Evolutionary conservation across 2,329 filamentous ascomycete genomes (phyloP).

Genomic region (Diaporthe citri): DNA sequence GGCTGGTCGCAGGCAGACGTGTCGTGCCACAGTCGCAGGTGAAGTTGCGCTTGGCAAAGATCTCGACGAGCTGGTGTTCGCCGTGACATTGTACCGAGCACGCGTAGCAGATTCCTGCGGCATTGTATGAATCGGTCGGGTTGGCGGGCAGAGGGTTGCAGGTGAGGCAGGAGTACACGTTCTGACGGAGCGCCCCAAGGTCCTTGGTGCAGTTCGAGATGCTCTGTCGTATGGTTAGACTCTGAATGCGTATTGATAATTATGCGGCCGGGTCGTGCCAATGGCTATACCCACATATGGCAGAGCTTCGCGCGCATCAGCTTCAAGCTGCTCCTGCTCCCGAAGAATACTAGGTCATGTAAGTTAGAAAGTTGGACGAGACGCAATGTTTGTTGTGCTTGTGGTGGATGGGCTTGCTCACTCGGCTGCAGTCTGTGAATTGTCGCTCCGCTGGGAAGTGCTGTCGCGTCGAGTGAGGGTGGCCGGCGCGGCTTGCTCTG

Average conservation of each 20-base stretch:
- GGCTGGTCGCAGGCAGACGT: constrained; percentile 76
- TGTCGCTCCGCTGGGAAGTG: constrained; percentile 71
- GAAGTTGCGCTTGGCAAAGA: constrained; percentile 96
- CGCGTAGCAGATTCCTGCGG: constrained; percentile 93
- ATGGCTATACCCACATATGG: constrained; percentile 77
- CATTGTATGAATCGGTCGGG: constrained; percentile 71
- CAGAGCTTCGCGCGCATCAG: constrained; percentile 92
- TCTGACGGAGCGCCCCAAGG: constrained; percentile 89
- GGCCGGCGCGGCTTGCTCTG: constrained; percentile 53
- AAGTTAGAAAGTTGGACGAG: constrained; percentile 13
- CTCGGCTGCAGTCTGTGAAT: constrained; percentile 81
- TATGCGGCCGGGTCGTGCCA: neutral
- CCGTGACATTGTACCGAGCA: constrained; percentile 98
- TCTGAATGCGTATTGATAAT: neutral
- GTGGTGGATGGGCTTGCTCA: constrained; percentile 50
- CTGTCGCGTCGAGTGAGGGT: constrained; percentile 64
- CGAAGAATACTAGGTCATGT: constrained; percentile 78
- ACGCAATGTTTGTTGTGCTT: too few relatives aligned
- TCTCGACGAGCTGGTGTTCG: constrained; percentile 93
- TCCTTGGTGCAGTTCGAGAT: constrained; percentile 93
- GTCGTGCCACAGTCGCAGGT: constrained; percentile 96
- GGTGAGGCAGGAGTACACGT: constrained; percentile 91
- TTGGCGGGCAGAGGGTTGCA: constrained; percentile 85
- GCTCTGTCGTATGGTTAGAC: constrained; percentile 67
- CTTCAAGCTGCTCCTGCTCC: constrained; percentile 89